Percentiles rank a stretch among this genome's conserved stretches.
Conservation (phyloP, 2,329 filamentous ascomycete genomes). For the Paraphoma sp. region DNA sequence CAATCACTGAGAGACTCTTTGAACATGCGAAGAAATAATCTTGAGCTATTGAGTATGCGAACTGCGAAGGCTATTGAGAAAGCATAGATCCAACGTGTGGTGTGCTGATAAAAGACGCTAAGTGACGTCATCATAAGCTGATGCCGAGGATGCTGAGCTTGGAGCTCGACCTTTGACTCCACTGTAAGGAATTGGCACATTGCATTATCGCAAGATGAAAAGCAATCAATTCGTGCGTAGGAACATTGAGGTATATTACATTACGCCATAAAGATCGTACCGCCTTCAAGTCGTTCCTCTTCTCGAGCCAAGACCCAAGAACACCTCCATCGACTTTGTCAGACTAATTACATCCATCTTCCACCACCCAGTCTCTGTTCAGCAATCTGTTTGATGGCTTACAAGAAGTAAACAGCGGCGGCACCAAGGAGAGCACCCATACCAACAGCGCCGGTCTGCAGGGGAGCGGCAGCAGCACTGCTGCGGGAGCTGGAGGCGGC, state of each 20-base stretch:
- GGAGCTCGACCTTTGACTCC: no score
- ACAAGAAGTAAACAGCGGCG: constrained; percentile 45
- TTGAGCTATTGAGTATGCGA: no score
- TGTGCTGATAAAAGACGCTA: no score
- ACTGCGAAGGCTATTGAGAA: no score
- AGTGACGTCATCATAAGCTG: no score
- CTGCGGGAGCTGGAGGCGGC: constrained; percentile 32
- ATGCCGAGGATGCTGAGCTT: no score
- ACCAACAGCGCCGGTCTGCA: constrained; percentile 52
- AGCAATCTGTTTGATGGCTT: not conserved
- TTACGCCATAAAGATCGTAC: constrained; percentile 8
- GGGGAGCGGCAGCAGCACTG: constrained; percentile 32
- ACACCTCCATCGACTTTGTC: not conserved
- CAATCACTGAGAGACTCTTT: no score
- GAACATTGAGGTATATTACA: constrained; percentile 7
- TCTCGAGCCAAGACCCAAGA: not conserved
- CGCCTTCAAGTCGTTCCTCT: not conserved
- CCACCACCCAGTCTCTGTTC: no score
- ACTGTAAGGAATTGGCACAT: no score
- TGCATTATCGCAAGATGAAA: no score
- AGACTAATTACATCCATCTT: not conserved
- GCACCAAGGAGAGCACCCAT: constrained; percentile 57
- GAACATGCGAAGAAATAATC: no score
- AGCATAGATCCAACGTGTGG: no score
- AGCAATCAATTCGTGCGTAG: not conserved